phyloP scores from a whole-genome alignment of 73 alveolate species.

The Loxodes magnus region DNA sequence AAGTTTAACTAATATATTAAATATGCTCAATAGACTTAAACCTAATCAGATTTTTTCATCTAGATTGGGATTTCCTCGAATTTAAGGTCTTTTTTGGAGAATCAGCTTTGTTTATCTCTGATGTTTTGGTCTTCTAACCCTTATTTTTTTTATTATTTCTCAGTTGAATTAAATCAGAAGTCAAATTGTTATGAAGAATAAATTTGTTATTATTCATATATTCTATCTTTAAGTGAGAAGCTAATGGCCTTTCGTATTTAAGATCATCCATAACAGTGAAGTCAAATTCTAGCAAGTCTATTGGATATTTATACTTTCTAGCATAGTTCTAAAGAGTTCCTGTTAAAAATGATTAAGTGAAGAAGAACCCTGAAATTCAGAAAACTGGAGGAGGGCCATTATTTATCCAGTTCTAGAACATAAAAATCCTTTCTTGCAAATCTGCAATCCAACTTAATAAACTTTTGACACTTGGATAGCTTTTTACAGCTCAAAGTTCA shows the following conservation, averaged over 20 bases:
- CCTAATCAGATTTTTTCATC: no score
- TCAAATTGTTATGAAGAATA: no score
- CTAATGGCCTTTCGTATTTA: conserved; percentile 31
- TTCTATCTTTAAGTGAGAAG: no score
- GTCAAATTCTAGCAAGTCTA: conserved; percentile 84
- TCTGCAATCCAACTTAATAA: conserved; percentile 98
- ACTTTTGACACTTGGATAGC: conserved; percentile 97
- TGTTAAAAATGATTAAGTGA: conserved; percentile 98
- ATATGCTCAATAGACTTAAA: no score
- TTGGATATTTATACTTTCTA: conserved; percentile 76
- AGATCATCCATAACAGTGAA: conserved; percentile 66
- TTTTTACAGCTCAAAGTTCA: conserved; percentile 86
- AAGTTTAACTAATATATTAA: no score
- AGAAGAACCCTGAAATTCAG: conserved; percentile 99
- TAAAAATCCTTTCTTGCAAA: conserved; percentile 88
- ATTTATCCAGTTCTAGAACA: conserved; percentile 97
- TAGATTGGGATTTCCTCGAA: no score
- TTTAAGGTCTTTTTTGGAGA: no score
- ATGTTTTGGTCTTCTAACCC: no score
- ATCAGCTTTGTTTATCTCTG: no score
- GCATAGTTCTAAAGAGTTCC: conserved; percentile 93
- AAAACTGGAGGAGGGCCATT: conserved; percentile 97
- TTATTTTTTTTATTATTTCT: no score
- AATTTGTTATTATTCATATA: no score
- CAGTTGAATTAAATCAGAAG: no score